phyloP scores from a whole-genome alignment of 1,284 basidiomycete genomes.

The Austroboletus rostrupii region DNA sequence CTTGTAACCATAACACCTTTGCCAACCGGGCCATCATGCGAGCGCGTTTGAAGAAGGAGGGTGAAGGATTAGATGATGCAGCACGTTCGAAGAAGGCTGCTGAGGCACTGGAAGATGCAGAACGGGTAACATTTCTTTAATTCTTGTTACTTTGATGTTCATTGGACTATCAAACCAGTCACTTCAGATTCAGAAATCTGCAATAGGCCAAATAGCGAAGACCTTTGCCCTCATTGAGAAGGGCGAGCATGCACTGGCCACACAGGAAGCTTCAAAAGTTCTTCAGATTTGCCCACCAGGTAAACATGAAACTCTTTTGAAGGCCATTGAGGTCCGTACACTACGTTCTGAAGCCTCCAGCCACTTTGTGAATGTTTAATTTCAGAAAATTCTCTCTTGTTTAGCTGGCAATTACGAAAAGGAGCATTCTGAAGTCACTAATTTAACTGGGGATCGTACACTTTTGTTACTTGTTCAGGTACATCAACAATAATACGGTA shows the following conservation, averaged over 20 bases:
- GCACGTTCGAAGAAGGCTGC: no score
- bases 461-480: conserved; percentile 3
- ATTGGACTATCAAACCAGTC: neutral
- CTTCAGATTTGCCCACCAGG: neutral
- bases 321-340: neutral
- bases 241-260: neutral
- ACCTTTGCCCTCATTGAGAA: neutral
- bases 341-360: neutral
- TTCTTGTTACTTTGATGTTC: neutral
- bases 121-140: neutral
- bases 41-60: neutral
- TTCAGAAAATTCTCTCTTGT: neutral
- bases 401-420: conserved; percentile 1
- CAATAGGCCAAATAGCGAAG: conserved; percentile 6
- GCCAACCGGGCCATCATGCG: conserved; percentile 15
- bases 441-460: neutral
- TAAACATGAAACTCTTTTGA: neutral
- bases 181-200: neutral
- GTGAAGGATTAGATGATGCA: neutral
- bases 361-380: neutral
- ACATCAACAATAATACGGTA: neutral
- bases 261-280: neutral
- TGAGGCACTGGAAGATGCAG: neutral
- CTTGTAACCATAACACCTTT: conserved; percentile 4
- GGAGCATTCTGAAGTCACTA: neutral